Percentiles rank a stretch among this genome's conserved stretches.
These are phyloP conservation scores for Syzygium syzygioides DNA, from an alignment of 441 rosid genomes.

Conservation along the genomic window DNA sequence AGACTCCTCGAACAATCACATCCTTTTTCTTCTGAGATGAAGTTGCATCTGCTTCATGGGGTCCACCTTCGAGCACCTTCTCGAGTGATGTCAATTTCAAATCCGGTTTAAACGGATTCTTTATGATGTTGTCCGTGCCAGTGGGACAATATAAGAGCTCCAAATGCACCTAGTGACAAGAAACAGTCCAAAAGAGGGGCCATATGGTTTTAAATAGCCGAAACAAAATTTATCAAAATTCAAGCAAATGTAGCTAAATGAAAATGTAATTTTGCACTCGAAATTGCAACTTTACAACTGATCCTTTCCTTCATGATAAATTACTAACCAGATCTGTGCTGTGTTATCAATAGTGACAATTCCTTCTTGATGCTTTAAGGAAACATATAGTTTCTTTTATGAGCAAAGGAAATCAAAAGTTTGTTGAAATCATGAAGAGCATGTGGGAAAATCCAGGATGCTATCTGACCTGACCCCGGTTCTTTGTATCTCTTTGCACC, in stretches of 20 bases:
- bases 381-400: neutral
- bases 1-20: conserved; percentile 88
- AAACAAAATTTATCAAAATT: neutral
- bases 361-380: neutral
- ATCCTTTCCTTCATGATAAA: neutral
- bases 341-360: neutral
- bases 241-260: neutral
- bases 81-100: conserved; percentile 63
- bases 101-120: conserved; percentile 49
- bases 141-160: conserved; percentile 77
- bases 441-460: neutral
- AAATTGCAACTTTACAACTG: neutral
- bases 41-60: conserved; percentile 17
- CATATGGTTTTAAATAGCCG: neutral
- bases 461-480: conserved; percentile 73
- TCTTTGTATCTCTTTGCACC: conserved; percentile 83
- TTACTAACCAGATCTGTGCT: neutral
- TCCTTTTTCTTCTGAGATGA: conserved; percentile 47
- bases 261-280: neutral
- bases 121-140: conserved; percentile 52
- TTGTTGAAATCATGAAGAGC: neutral
- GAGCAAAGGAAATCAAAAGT: neutral
- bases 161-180: conserved; percentile 54
- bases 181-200: neutral
- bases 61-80: conserved; percentile 47